A percentile compares a stretch with the other conserved stretches of the same genome.
phyloP scores from a whole-genome alignment of 1,284 basidiomycete genomes.

The Exobasidium cylindrosporum region DNA sequence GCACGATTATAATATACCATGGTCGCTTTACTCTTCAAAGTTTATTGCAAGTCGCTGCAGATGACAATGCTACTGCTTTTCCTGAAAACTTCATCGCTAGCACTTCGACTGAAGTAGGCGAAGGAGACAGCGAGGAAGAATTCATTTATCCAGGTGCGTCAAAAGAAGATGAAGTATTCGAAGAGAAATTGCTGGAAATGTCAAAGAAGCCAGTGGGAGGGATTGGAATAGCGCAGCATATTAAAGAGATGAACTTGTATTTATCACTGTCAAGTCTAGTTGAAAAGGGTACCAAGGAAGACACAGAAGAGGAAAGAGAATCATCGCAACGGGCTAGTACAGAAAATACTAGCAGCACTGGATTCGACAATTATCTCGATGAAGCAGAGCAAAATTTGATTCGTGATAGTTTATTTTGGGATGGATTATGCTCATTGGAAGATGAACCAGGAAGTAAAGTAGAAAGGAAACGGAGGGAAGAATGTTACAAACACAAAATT shows the following conservation, averaged over 20 bases:
- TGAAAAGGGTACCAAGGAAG: conserved; percentile 2
- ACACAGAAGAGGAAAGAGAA: background rate
- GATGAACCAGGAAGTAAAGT: background rate
- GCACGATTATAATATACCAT: conserved; percentile 32
- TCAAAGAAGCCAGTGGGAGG: background rate
- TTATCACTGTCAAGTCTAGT: conserved; percentile 24
- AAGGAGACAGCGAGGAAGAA: background rate
- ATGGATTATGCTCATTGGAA: conserved; percentile 17
- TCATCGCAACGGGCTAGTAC: background rate
- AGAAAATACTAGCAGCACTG: conserved; percentile 66
- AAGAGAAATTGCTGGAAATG: background rate
- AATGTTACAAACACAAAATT: conserved; percentile 62
- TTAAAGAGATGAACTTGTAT: conserved; percentile 26
- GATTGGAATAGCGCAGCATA: conserved; percentile 15
- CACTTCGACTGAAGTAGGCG: conserved; percentile 7
- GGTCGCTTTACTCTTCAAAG: conserved; percentile 27
- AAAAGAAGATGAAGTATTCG: conserved; percentile 9
- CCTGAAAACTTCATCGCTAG: conserved; percentile 14
- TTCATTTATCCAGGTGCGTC: background rate
- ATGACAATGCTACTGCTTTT: conserved; percentile 23
- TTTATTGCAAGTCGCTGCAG: conserved; percentile 13
- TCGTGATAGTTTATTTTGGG: conserved; percentile 29
- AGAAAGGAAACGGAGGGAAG: background rate
- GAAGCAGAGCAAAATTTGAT: conserved; percentile 67
- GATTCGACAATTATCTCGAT: conserved; percentile 77